Evolutionary conservation across 2,329 filamentous ascomycete species (phyloP).

Genomic region (Claviceps monticola): DNA sequence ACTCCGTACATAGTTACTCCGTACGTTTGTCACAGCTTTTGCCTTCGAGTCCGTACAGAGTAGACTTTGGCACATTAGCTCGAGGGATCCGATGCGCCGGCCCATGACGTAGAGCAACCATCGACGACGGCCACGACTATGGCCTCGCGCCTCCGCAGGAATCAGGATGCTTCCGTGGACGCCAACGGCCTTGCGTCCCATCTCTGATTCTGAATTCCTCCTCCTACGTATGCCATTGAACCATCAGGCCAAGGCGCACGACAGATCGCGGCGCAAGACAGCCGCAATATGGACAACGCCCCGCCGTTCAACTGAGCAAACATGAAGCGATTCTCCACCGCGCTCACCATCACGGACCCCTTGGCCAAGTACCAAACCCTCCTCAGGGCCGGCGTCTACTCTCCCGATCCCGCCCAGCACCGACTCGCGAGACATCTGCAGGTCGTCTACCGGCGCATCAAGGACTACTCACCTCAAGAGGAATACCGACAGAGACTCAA

Average conservation of each 20-base stretch:
- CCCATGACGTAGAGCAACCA: background rate
- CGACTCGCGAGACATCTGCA: constrained; percentile 62
- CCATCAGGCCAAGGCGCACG: background rate
- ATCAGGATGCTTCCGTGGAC: too few relatives aligned
- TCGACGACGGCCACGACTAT: background rate
- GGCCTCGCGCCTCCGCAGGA: too few relatives aligned
- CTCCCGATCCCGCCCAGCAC: constrained; percentile 58
- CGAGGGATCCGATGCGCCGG: background rate
- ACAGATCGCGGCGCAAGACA: background rate
- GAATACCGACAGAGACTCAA: constrained; percentile 55
- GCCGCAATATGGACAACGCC: background rate
- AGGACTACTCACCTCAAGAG: constrained; percentile 60
- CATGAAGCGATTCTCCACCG: constrained; percentile 28
- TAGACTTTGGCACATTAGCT: too few relatives aligned
- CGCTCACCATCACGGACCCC: constrained; percentile 54
- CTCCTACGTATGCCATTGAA: background rate
- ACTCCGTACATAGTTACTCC: too few relatives aligned
- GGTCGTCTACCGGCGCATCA: constrained; percentile 60
- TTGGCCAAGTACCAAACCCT: constrained; percentile 63
- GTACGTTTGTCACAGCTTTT: too few relatives aligned
- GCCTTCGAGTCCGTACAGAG: too few relatives aligned
- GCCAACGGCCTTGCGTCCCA: too few relatives aligned
- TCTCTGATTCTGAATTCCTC: too few relatives aligned
- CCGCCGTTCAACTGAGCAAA: background rate
- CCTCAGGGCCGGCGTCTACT: constrained; percentile 50